These are phyloP conservation scores for Isoetes taiwanensis DNA, from an alignment of 75 land plant species.

Conservation along the genomic window DNA sequence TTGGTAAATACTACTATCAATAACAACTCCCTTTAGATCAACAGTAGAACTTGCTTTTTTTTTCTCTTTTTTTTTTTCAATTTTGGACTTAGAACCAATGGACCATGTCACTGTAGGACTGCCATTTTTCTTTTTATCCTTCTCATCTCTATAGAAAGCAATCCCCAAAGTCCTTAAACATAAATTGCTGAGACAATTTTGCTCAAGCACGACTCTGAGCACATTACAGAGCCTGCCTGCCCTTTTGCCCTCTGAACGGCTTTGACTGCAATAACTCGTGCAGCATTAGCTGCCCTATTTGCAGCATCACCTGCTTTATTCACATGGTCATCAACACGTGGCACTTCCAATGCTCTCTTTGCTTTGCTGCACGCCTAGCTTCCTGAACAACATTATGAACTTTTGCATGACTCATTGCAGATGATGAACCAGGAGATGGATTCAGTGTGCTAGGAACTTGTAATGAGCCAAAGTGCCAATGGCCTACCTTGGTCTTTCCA, in stretches of 20 bases:
- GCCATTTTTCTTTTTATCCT: too few species aligned
- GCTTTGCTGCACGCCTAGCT: background rate
- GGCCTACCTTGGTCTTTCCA: background rate
- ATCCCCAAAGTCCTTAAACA: too few species aligned
- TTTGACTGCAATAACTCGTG: background rate
- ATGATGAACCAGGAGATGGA: constrained; percentile 1
- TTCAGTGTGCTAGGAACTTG: constrained; percentile 5
- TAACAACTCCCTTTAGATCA: too few species aligned
- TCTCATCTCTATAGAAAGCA: too few species aligned
- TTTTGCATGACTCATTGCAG: constrained; percentile 1
- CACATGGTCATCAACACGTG: background rate
- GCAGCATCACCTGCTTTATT: background rate
- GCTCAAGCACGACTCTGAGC: too few species aligned
- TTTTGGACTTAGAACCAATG: too few species aligned
- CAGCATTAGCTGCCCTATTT: constrained; percentile 4
- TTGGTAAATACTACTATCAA: too few species aligned
- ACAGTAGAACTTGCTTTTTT: too few species aligned
- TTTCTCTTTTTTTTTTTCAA: too few species aligned
- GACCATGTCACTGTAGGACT: too few species aligned
- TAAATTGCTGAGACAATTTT: too few species aligned
- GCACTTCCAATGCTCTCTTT: background rate
- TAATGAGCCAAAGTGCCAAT: constrained; percentile 2
- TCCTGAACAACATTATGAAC: constrained; percentile 5
- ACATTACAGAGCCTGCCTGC: too few species aligned
- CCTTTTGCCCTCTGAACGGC: constrained; percentile 9